Conservation (phyloP, 371 early-diverging fungal species). For the Apophysomyces variabilis region DNA sequence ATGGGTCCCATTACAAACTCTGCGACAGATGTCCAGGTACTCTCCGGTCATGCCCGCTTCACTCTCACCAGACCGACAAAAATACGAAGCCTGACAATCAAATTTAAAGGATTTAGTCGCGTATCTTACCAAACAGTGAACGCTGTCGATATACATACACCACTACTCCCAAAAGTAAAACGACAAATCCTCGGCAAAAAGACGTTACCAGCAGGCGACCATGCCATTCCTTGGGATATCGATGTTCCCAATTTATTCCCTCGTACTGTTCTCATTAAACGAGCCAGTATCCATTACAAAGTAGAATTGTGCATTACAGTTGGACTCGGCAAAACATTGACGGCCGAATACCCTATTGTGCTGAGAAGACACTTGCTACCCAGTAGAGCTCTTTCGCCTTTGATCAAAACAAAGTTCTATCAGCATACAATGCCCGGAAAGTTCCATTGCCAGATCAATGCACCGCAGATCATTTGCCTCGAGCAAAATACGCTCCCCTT, state of each 20-base stretch:
- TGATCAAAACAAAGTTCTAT: constrained; percentile 27
- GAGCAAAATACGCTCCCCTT: constrained; percentile 26
- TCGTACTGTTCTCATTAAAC: constrained; percentile 21
- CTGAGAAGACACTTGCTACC: constrained; percentile 29
- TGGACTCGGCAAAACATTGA: constrained; percentile 30
- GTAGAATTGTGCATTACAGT: constrained; percentile 25
- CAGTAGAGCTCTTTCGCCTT: constrained; percentile 26
- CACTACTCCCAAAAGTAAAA: constrained; percentile 31
- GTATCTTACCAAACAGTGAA: constrained; percentile 2
- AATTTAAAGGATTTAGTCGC: constrained; percentile 28
- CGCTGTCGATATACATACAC: constrained; percentile 7
- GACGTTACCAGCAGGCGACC: constrained; percentile 26
- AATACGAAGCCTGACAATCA: constrained; percentile 27
- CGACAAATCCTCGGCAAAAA: constrained; percentile 24
- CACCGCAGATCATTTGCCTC: constrained; percentile 32
- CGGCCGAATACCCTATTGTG: constrained; percentile 28
- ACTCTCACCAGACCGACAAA: constrained; percentile 24
- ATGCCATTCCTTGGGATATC: constrained; percentile 28
- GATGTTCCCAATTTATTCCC: constrained; percentile 33
- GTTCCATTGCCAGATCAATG: constrained; percentile 37
- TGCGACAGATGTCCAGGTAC: constrained; percentile 12
- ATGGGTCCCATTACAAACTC: constrained; percentile 14
- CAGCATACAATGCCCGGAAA: constrained; percentile 33
- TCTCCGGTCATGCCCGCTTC: constrained; percentile 26
- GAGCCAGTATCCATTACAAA: constrained; percentile 27